Percentiles rank a stretch among this genome's conserved stretches.
These are phyloP conservation scores for Eucalyptus pauciflora DNA, from an alignment of 345 rosid species.

Conservation along the genomic window DNA sequence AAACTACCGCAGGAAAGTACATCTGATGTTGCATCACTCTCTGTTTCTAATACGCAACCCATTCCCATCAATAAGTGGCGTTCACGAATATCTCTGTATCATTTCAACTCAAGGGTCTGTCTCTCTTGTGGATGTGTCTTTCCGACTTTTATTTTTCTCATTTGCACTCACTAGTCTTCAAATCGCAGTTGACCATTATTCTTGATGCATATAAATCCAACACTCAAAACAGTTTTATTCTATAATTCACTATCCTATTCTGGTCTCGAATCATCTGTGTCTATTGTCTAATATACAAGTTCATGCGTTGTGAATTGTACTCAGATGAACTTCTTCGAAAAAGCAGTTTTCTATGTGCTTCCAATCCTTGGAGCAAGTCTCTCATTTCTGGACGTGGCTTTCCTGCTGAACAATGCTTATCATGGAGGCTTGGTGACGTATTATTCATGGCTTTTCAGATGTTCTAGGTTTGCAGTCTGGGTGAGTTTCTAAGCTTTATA, in stretches of 20 bases:
- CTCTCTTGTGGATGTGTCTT: background rate
- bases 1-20: background rate
- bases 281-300: background rate
- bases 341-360: slow-evolving; percentile 27
- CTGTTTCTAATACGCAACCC: background rate
- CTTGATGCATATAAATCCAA: background rate
- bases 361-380: slow-evolving; percentile 55
- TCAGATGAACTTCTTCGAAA: slow-evolving; percentile 39
- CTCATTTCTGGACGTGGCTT: slow-evolving; percentile 41
- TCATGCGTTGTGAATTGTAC: background rate
- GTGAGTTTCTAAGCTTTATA: slow-evolving; percentile 28
- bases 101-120: background rate
- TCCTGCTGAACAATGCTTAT: slow-evolving; percentile 25
- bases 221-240: background rate
- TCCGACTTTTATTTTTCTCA: background rate
- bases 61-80: background rate
- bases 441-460: slow-evolving; percentile 38
- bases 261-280: background rate
- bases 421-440: slow-evolving; percentile 22
- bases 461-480: slow-evolving; percentile 50
- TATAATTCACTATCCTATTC: background rate
- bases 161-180: background rate
- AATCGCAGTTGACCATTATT: background rate
- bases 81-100: background rate
- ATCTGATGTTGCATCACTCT: background rate